Base-by-base conservation (phyloP, 768 basidiomycete genomes). In the Lepiota brunneoincarnata region DNA sequence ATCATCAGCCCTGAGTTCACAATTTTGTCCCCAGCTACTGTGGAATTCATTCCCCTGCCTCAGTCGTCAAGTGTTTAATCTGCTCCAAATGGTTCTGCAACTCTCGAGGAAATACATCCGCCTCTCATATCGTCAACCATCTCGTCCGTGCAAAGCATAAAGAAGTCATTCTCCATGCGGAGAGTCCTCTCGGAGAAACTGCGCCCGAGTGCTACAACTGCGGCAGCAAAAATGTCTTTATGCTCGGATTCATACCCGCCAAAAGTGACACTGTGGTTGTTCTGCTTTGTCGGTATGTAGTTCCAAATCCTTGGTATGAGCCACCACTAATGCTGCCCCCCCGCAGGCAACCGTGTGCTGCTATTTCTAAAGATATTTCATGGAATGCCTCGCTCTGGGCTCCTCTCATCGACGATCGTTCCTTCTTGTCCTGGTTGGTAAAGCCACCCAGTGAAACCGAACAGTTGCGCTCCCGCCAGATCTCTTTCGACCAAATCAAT, bases 191-290 rank as follows among this genome's bases (percentile, higher is more conserved):
- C 2, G 97, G 97, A 1, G 97, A 98, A 72, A 98, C 97, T 1
- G 91, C 92, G 0, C 97, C 97, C 0, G 97, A 99, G 73, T 99
- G 97, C 69, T 99, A 99, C 77, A 95, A 94, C 64, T 99, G 97
- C 65, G 97, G 97, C 14, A 95, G 91, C 76, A 98, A 97, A 74
- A 99, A 99, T 65, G 97, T 98, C 11, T 99, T 99, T 66, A 94
- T 98, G 91, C 82, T 99, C 15, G 97, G 97, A 3, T 99, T 99
- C 64, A 99, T 99, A 63, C 97, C 97, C 2, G 97, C 97, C 17
- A 99, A 99, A 75, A 93, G 91, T 65, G 97, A 99, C 65, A 98
- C 97, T 4, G 97, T 99, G 36, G 97, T 99, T 34, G 96, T 99
- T 31, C 77, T 99, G 15, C 80, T 99, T 15, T 99, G 95, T 67